These are phyloP conservation scores for Trypanosoma melophagium DNA, from an alignment of 208 protist genomes.

Conservation along the genomic window DNA sequence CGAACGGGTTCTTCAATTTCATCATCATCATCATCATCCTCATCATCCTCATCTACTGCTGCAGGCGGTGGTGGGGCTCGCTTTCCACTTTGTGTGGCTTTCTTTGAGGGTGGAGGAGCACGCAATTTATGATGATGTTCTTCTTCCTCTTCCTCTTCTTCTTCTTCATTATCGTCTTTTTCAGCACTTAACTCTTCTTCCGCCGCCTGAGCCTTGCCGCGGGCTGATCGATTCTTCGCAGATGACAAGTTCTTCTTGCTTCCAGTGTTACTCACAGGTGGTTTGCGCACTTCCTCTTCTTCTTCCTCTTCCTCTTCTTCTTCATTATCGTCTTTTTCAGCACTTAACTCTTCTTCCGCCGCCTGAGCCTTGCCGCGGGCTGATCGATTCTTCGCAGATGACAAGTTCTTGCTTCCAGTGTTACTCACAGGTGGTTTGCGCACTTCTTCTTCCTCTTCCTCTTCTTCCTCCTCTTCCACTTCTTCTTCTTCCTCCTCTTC, in stretches of 20 bases:
- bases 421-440: conserved; percentile 1
- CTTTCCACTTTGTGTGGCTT: background rate
- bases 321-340: conserved; percentile 4
- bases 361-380: background rate
- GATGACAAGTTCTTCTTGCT: conserved; percentile 1
- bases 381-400: conserved; percentile 6
- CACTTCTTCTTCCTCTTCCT: conserved; percentile 24
- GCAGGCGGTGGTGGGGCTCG: conserved; percentile 9
- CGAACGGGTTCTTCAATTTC: background rate
- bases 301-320: conserved; percentile 9
- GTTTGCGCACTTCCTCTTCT: background rate
- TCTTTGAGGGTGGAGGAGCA: background rate
- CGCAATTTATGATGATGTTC: background rate
- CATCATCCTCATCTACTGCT: conserved; percentile 3
- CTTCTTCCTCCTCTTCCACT: conserved; percentile 32
- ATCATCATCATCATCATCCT: conserved; percentile 18
- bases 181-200: background rate
- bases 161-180: conserved; percentile 7
- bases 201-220: background rate
- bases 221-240: conserved; percentile 7
- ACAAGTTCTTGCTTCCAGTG: conserved; percentile 4
- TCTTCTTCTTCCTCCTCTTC: conserved; percentile 18
- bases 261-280: conserved; percentile 3
- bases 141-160: conserved; percentile 7
- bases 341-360: background rate